Base-by-base conservation (phyloP, 2,329 filamentous ascomycete species). In the Chaetomium globosum region DNA sequence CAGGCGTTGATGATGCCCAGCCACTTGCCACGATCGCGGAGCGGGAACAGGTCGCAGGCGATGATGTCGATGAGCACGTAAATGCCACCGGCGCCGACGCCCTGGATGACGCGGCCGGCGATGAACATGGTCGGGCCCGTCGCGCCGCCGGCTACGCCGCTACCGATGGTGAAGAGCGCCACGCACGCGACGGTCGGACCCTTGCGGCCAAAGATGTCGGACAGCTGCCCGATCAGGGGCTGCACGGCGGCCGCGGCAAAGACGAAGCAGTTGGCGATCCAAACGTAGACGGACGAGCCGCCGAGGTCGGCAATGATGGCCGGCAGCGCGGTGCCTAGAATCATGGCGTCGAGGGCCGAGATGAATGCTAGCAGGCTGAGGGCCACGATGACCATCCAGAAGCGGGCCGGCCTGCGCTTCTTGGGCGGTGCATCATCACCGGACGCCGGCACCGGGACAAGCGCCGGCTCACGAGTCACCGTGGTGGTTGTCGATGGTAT, bases 181-280 rank as follows among this genome's bases (percentile, higher is more conserved):
- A 84, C 77, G 3, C 80, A 73, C 5, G 71, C 59, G 0, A 84
- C 73, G 21, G 76, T 75, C 26, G 78, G 72, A 54, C 74, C 78
- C 28, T 80, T 77, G 1, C 84, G 77, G 3, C 85, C 84, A 66
- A 81, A 85, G 23, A 86, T 77, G 61, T 85, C 78, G 13, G 80
- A 77, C 4, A 72, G 49, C 60, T 70, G 63, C 26, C 66, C 66
- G 28, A 66, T 81, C 0, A 85, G 67, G 0, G 84, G 84, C 59
- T 83, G 82, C n/a, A 57, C 21, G 10, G 23, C 36, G 5, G 55
- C 30, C 2, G 19, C 19, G 39, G 52, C 52, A 13, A 2, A 26
- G 13, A 53, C 13, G 28, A 19, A 53, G 28, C 39, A 19, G 39
- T 46, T 46, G 39, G 19, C 39, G 19, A n/a, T n/a, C 39, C 39